These are phyloP conservation scores for Butyriboletus loyo DNA, from an alignment of 768 basidiomycete genomes.

Conservation along the genomic window DNA sequence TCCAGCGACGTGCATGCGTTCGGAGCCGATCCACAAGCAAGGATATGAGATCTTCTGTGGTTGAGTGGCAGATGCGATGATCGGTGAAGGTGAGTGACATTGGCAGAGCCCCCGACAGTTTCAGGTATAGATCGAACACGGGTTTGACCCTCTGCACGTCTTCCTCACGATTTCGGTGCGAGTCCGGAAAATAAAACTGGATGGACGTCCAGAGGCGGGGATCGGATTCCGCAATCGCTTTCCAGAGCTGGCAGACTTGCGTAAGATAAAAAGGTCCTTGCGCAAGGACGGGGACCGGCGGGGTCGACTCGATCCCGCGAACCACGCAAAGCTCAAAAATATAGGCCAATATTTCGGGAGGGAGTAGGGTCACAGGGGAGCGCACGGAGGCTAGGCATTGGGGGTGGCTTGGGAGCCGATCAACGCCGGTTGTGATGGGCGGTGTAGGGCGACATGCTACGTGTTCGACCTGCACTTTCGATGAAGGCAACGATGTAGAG, in stretches of 20 bases:
- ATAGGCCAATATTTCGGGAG: slow-evolving; percentile 35
- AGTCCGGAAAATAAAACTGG: slow-evolving; percentile 9
- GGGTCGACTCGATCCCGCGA: not conserved
- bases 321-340: slow-evolving; percentile 12
- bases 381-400: not conserved
- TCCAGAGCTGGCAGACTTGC: slow-evolving; percentile 23
- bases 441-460: not conserved
- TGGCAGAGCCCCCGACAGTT: slow-evolving; percentile 11
- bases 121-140: slow-evolving; percentile 8
- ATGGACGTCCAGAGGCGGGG: slow-evolving; percentile 25
- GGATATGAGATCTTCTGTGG: slow-evolving; percentile 6
- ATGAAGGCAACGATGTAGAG: not conserved
- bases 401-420: not conserved
- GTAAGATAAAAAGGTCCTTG: slow-evolving; percentile 11
- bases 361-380: slow-evolving; percentile 11
- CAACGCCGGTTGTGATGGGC: not conserved
- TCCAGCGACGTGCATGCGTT: slow-evolving; percentile 18
- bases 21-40: slow-evolving; percentile 14
- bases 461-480: not conserved
- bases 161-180: not conserved
- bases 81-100: slow-evolving; percentile 21
- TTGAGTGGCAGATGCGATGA: slow-evolving; percentile 6
- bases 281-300: not conserved
- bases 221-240: slow-evolving; percentile 4
- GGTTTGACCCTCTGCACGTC: slow-evolving; percentile 3